Percentiles rank a stretch among this genome's conserved stretches.
Evolutionary conservation across 2,329 filamentous ascomycete genomes (phyloP).

Genomic region (Penicillium palitans): DNA sequence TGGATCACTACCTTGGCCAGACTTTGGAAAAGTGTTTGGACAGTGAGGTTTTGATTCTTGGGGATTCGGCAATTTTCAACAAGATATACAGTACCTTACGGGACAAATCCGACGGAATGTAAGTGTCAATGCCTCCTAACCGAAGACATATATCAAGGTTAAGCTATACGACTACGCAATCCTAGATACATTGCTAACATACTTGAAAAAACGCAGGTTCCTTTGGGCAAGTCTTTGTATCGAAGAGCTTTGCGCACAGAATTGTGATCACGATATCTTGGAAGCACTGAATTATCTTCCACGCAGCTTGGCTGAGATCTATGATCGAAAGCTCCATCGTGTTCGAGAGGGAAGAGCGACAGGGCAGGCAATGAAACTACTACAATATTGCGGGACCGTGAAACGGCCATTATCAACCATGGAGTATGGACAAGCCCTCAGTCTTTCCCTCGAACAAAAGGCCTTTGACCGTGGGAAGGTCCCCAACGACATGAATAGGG

Average conservation of each 20-base stretch:
- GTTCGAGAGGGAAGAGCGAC: neutral
- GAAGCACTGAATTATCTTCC: slow-evolving; percentile 10
- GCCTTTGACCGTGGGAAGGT: neutral
- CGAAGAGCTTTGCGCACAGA: slow-evolving; percentile 19
- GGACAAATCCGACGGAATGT: slow-evolving; percentile 2
- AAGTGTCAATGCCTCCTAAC: neutral
- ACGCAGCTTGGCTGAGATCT: slow-evolving; percentile 1
- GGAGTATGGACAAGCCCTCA: slow-evolving; percentile 7
- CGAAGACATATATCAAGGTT: too few relatives aligned
- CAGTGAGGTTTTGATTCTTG: neutral
- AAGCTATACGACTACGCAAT: neutral
- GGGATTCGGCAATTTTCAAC: slow-evolving; percentile 9
- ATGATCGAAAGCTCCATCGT: slow-evolving; percentile 3
- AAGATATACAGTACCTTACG: neutral
- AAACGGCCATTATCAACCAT: slow-evolving; percentile 4
- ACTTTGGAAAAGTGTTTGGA: slow-evolving; percentile 1
- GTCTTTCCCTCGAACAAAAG: slow-evolving; percentile 8
- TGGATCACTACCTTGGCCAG: slow-evolving; percentile 4
- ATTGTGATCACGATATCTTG: slow-evolving; percentile 19
- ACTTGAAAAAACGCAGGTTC: slow-evolving; percentile 11
- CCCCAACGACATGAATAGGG: slow-evolving; percentile 20
- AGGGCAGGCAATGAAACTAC: neutral
- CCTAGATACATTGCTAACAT: neutral
- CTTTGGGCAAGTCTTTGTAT: slow-evolving; percentile 22
- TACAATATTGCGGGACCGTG: slow-evolving; percentile 4